phyloP scores from a whole-genome alignment of 2,329 filamentous ascomycete species.

The Trichoderma sp. region DNA sequence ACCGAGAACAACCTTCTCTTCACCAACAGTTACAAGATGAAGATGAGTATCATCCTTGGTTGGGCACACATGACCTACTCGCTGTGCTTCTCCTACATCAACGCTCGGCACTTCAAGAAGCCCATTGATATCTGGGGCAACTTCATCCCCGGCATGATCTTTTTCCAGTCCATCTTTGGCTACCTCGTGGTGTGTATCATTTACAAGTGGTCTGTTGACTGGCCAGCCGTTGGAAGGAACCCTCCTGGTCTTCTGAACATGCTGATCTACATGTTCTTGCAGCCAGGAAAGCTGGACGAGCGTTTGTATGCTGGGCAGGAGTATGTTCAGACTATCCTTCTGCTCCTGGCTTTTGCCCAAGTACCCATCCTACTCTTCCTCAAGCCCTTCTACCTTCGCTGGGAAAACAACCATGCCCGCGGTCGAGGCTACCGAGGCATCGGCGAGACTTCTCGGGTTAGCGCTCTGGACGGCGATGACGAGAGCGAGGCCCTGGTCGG shows the following conservation, averaged over 20 bases:
- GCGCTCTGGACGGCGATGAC: slow-evolving; percentile 87
- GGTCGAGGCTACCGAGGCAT: slow-evolving; percentile 91
- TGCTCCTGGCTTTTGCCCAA: slow-evolving; percentile 81
- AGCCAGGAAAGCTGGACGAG: slow-evolving; percentile 74
- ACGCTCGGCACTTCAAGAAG: slow-evolving; percentile 91
- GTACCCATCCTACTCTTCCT: slow-evolving; percentile 91
- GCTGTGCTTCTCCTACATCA: slow-evolving; percentile 88
- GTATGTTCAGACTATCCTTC: slow-evolving; percentile 72
- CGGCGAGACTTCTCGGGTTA: slow-evolving; percentile 84
- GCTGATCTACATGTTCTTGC: slow-evolving; percentile 99
- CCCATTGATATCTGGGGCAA: slow-evolving; percentile 97
- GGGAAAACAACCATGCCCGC: slow-evolving; percentile 87
- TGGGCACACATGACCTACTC: slow-evolving; percentile 99
- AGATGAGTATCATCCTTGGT: slow-evolving; percentile 95
- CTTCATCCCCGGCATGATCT: slow-evolving; percentile 97
- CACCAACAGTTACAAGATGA: slow-evolving; percentile 99
- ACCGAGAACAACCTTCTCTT: slow-evolving; percentile 95
- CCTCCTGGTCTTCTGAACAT: slow-evolving; percentile 95
- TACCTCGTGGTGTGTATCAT: slow-evolving; percentile 93
- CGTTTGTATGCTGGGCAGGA: slow-evolving; percentile 79
- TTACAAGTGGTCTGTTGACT: slow-evolving; percentile 96
- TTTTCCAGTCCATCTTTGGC: slow-evolving; percentile 98
- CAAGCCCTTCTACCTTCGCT: slow-evolving; percentile 93
- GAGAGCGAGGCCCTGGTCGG: slow-evolving; percentile 61
- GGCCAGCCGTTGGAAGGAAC: slow-evolving; percentile 63